Evolutionary conservation across 495 filamentous ascomycete species (phyloP), one percentile per base, ranked within the genome.

Genomic region (Penicillium verhagenii): DNA sequence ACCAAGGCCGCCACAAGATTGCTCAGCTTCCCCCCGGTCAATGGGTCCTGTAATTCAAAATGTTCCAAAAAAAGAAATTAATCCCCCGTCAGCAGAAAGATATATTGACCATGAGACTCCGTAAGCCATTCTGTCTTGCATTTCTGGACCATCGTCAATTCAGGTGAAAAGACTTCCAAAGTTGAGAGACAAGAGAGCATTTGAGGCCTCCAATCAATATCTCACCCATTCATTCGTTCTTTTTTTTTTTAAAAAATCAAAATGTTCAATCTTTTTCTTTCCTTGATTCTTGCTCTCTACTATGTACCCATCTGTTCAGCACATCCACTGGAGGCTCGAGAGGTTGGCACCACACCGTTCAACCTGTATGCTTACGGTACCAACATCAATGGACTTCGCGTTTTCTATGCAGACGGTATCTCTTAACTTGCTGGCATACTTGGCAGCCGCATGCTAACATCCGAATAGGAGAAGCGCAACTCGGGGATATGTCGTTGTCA

Each of bases 391-490:
- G 71, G 72, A 4, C 59, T 72, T 21, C 61, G 61, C 8, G 35
- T 75, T 70, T 69, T 47, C 71, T n/a, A 71, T 21, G 59, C 64
- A 26, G 69, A 72, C 11, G 64, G 72, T 69, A 56, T 28, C 60
- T 21, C 6, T 9, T 4, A n/a, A n/a, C 6, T 7, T 33, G 29
- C 10, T 33, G 29, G 3, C 3, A 33, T 33, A 11, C 1, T 33
- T 33, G 7, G 3, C 29, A 33, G 38, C 8, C 38, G 9, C 47
- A 13, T 11, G 20, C 38, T 42, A 2, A 8, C 21, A 23, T 16
- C 14, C 11, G 31, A 20, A 42, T 19, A 55, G 53, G 46, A 19
- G 25, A 48, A 38, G 2, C 39, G 11, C 48, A 40, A 4, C 44
- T 56, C 53, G 43, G 29, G 11, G 20, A 51, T 10, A 35, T 48